Base-by-base conservation (phyloP, 2,329 filamentous ascomycete species). In the Nemania diffusa region DNA sequence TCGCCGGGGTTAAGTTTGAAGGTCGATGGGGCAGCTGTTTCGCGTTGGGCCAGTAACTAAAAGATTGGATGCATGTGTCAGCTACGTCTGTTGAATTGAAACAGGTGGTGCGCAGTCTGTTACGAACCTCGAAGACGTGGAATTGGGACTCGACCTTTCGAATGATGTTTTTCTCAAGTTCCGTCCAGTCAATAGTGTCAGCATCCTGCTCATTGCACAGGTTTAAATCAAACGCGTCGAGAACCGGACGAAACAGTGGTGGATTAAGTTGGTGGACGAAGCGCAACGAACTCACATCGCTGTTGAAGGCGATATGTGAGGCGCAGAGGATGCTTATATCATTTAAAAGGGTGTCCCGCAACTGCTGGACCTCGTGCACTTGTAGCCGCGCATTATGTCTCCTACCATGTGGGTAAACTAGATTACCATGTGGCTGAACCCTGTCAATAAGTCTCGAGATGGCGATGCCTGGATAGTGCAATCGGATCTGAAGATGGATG, bases 311-410 rank as follows among this genome's bases (percentile, higher is more conserved):
- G 24, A 62, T 53, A 24, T n/a, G 58, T 8, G 34, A 44, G 8
- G 58, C 48, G 27, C 50, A 62, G 29, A 62, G 58, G 22, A 46
- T 44, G 48, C 27, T 9, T 46, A 62, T 44, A 46, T 62, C 37
- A 1, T 29, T 42, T 4, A 55, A 42, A 5, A 61, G 32, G 32
- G 46, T 44, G 3, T 24, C 15, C 9, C 37, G 46, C n/a, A 61
- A 26, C 37, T 44, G 48, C 2, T 8, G 58, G 32, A 61, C 17
- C 8, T 52, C 32, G 22, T 61, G 29, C 17, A 53, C 48, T 27
- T 11, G 32, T 7, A 61, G n/a, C 58, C 22, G 46, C 44, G n/a
- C n/a, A n/a, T n/a, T n/a, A n/a, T n/a, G n/a, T n/a, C n/a, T n/a
- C n/a, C n/a, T n/a, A n/a, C n/a, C n/a, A n/a, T n/a, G n/a, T n/a